Percentiles rank a stretch among this genome's conserved stretches.
Evolutionary conservation across 1,284 basidiomycete species (phyloP).

Genomic region (Mycena citricolor): DNA sequence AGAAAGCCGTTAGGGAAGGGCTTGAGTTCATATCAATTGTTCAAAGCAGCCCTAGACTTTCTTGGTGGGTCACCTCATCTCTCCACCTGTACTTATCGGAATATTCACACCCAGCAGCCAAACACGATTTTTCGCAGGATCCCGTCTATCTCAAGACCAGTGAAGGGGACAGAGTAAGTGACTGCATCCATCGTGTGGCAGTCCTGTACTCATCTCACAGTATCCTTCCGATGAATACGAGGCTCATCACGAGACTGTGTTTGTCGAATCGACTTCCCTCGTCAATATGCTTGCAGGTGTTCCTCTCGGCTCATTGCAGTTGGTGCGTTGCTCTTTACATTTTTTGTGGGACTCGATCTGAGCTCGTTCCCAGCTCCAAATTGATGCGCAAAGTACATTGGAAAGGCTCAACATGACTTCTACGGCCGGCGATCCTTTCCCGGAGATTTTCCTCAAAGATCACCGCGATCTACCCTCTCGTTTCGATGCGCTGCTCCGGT

Average conservation of each 20-base stretch:
- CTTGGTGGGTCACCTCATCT: conserved; percentile 49
- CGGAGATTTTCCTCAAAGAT: conserved; percentile 73
- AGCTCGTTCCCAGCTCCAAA: conserved; percentile 53
- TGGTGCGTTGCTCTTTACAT: conserved; percentile 44
- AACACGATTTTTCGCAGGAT: conserved; percentile 66
- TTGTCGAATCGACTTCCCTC: conserved; percentile 80
- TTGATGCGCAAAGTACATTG: conserved; percentile 76
- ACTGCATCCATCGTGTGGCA: conserved; percentile 7
- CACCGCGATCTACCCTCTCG: conserved; percentile 56
- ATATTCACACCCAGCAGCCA: conserved; percentile 57
- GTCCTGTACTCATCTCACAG: conserved; percentile 33
- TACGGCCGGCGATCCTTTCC: conserved; percentile 66
- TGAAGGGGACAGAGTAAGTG: conserved; percentile 48
- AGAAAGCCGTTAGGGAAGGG: conserved; percentile 67
- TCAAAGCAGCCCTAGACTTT: conserved; percentile 79
- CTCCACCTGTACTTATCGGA: too few relatives aligned
- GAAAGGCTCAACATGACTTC: conserved; percentile 52
- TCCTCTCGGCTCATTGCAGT: conserved; percentile 67
- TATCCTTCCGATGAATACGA: conserved; percentile 57
- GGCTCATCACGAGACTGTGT: conserved; percentile 50
- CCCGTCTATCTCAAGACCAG: conserved; percentile 63
- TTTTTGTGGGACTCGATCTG: not conserved
- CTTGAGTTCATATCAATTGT: conserved; percentile 85
- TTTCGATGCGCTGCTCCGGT: conserved; percentile 70
- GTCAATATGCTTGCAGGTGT: conserved; percentile 83